phyloP scores from a whole-genome alignment of 306 rosid genomes.

The Acacia melanoxylon region DNA sequence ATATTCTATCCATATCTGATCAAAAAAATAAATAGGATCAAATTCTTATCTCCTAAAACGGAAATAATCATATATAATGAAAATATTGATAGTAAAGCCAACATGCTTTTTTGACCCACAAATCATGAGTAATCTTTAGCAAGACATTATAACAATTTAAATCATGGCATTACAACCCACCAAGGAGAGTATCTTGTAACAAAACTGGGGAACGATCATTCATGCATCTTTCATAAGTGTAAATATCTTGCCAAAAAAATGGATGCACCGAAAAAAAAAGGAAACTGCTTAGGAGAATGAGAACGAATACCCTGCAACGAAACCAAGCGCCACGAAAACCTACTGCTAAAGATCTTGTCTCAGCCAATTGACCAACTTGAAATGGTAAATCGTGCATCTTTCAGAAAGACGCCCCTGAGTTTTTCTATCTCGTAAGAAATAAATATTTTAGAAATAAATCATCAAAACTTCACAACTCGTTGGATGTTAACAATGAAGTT shows the following conservation, averaged over 20 bases:
- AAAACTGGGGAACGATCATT: neutral
- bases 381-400: constrained; percentile 49
- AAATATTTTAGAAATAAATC: neutral
- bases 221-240: neutral
- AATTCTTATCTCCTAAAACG: neutral
- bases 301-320: constrained; percentile 64
- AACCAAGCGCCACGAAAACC: constrained; percentile 97
- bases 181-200: neutral
- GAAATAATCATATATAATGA: too few species aligned
- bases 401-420: neutral
- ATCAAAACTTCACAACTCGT: neutral
- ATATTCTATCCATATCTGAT: neutral
- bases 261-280: neutral
- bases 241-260: neutral
- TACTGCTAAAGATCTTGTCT: constrained; percentile 46
- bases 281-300: neutral
- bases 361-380: constrained; percentile 55
- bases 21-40: neutral
- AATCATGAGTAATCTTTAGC: neutral
- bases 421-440: neutral
- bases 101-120: neutral
- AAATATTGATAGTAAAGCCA: neutral
- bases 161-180: neutral
- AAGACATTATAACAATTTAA: neutral
- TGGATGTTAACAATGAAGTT: neutral